A percentile compares a stretch with the other conserved stretches of the same genome.
Evolutionary conservation across 805 yeast species (phyloP).

Genomic region (Ogataea methanolica): DNA sequence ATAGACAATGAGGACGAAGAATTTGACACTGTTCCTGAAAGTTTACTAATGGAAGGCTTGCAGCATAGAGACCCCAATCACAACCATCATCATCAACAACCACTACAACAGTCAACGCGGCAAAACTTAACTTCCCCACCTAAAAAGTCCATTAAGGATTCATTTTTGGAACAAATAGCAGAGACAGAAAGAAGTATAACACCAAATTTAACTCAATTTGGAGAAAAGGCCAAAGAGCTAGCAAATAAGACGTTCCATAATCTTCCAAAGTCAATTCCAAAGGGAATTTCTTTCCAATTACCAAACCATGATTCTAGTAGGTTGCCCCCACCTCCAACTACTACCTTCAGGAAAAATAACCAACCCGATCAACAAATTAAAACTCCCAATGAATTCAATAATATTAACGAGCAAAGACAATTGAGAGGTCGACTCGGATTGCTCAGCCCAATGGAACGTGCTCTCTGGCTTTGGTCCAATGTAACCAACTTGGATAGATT

Average conservation of each 20-base stretch:
- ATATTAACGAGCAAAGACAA: conserved; percentile 18
- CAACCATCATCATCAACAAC: conserved; percentile 3
- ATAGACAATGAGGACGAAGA: conserved; percentile 21
- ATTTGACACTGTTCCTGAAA: conserved; percentile 25
- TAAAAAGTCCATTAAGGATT: conserved; percentile 5
- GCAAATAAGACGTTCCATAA: conserved; percentile 24
- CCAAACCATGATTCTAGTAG: conserved; percentile 13
- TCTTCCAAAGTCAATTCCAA: conserved; percentile 21
- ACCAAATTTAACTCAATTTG: conserved; percentile 18
- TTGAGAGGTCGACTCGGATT: conserved; percentile 33
- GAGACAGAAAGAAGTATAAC: conserved; percentile 17
- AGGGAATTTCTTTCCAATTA: conserved; percentile 18
- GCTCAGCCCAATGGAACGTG: conserved; percentile 64
- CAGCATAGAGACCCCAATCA: conserved; percentile 4
- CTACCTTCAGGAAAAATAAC: background rate
- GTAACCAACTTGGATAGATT: conserved; percentile 88
- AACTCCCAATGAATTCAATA: background rate
- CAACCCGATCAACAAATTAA: background rate
- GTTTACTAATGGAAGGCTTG: conserved; percentile 22
- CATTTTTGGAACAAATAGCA: conserved; percentile 14
- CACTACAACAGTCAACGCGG: background rate
- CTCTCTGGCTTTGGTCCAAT: conserved; percentile 95
- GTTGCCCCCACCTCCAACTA: conserved; percentile 16
- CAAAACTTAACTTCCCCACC: background rate
- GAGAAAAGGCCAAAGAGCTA: conserved; percentile 24